phyloP scores from a whole-genome alignment of 768 basidiomycete species.

The Lactifluus volemus region DNA sequence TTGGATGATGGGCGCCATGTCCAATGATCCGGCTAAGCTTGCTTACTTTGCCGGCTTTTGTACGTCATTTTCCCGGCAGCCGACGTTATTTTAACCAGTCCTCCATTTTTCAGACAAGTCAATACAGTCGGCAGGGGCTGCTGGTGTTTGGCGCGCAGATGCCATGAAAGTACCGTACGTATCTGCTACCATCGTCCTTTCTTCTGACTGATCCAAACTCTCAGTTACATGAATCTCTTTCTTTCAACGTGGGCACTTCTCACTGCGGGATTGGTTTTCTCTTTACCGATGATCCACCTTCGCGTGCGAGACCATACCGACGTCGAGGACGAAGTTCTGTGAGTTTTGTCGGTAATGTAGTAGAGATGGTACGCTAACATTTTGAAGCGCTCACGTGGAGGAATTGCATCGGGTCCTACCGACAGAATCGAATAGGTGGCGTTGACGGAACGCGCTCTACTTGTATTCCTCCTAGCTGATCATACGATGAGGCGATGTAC shows the following conservation, averaged over 20 bases:
- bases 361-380: neutral
- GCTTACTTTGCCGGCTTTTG: constrained; percentile 79
- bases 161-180: constrained; percentile 53
- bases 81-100: neutral
- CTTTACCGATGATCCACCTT: constrained; percentile 66
- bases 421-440: neutral
- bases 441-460: neutral
- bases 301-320: constrained; percentile 58
- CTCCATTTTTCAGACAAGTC: constrained; percentile 46
- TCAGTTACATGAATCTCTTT: constrained; percentile 59
- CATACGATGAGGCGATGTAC: neutral
- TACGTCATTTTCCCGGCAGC: constrained; percentile 31
- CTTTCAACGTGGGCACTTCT: constrained; percentile 68
- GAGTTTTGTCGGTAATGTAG: constrained; percentile 22
- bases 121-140: constrained; percentile 69
- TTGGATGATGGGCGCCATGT: constrained; percentile 82
- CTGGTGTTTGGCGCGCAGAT: constrained; percentile 65
- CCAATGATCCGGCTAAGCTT: constrained; percentile 70
- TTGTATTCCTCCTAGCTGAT: neutral
- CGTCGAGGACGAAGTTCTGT: constrained; percentile 45
- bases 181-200: neutral
- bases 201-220: neutral
- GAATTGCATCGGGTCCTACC: constrained; percentile 9
- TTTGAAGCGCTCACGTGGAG: constrained; percentile 3
- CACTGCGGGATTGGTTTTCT: constrained; percentile 51